A percentile compares a stretch with the other conserved stretches of the same genome.
phyloP scores from a whole-genome alignment of 805 yeast genomes.

The Kurtzmaniella fragi region DNA sequence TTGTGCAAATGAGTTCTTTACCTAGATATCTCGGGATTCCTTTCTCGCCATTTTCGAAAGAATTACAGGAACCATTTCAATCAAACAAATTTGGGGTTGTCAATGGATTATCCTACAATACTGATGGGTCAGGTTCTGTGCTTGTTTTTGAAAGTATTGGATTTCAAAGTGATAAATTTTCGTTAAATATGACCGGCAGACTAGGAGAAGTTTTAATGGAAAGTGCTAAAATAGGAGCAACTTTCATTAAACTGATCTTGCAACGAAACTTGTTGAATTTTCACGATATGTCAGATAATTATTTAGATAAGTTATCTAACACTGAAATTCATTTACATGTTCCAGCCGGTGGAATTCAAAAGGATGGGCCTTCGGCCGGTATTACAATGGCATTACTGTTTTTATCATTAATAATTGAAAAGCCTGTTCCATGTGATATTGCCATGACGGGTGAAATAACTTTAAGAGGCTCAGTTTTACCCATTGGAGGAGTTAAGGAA shows the following conservation, averaged over 20 bases:
- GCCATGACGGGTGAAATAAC: constrained; percentile 92
- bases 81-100: constrained; percentile 68
- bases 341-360: constrained; percentile 44
- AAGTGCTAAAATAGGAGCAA: constrained; percentile 72
- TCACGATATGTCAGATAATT: constrained; percentile 10
- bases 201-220: constrained; percentile 79
- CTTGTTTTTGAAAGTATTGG: constrained; percentile 74
- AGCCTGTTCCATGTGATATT: constrained; percentile 41
- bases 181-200: constrained; percentile 70
- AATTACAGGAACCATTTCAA: constrained; percentile 34
- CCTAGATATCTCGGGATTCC: constrained; percentile 69
- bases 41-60: constrained; percentile 31
- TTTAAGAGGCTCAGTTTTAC: constrained; percentile 68
- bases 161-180: constrained; percentile 40
- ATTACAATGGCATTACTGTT: constrained; percentile 46
- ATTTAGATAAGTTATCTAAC: constrained; percentile 41
- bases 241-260: constrained; percentile 60
- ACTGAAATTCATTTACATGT: constrained; percentile 54
- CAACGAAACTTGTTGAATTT: constrained; percentile 27
- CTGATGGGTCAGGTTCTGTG: constrained; percentile 81
- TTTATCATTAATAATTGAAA: constrained; percentile 37
- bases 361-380: constrained; percentile 47
- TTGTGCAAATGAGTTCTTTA: constrained; percentile 50
- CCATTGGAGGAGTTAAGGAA: constrained; percentile 80
- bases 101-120: constrained; percentile 82